Evolutionary conservation across 352 stramenopile species (phyloP), one percentile per base, ranked within the genome.

Genomic region (Aphanomyces invadans): DNA sequence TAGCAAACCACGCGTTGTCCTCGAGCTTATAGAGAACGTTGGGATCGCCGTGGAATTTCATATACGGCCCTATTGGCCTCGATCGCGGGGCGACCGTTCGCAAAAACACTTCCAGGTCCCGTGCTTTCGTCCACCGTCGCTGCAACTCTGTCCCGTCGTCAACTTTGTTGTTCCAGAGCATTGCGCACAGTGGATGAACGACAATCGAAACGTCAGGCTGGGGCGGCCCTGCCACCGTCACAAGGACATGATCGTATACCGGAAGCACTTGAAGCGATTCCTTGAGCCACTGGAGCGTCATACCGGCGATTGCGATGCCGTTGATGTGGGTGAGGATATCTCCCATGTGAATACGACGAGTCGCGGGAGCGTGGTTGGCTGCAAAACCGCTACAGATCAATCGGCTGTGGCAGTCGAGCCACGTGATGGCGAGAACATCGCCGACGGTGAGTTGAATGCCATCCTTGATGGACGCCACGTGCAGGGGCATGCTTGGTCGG

Each of bases 161-260:
- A 73, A 81, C 82, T n/a, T 81, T 82, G 28, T 73, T 31, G 52
- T 93, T 93, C 2, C 76, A 78, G 66, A 69, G 73, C 42, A 87
- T 72, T n/a, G 81, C 64, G 36, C 83, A 92, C 19, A 53, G 61
- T 69, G 81, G 74, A 44, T 92, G 83, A 12, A 83, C 80, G 49
- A 71, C 46, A 26, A 91, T 57, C 11, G 28, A 3, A 19, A 57
- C 42, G n/a, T 67, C 60, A 10, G 49, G 38, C 3, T 17, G 19
- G 21, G 38, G n/a, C 15, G 21, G 28, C 2, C 42, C 42, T 26
- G 9, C 17, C 19, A 67, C 60, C 4, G 12, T 25, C 39, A 67
- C 60, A 39, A 57, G 21, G 15, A 67, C 7, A 11, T 57, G 15
- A 7, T 67, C 48, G 10, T 67, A 29, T 3, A 42, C 11, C 15